Base-by-base conservation (phyloP, 2,329 filamentous ascomycete species). In the Phyllosticta citrichinensis region DNA sequence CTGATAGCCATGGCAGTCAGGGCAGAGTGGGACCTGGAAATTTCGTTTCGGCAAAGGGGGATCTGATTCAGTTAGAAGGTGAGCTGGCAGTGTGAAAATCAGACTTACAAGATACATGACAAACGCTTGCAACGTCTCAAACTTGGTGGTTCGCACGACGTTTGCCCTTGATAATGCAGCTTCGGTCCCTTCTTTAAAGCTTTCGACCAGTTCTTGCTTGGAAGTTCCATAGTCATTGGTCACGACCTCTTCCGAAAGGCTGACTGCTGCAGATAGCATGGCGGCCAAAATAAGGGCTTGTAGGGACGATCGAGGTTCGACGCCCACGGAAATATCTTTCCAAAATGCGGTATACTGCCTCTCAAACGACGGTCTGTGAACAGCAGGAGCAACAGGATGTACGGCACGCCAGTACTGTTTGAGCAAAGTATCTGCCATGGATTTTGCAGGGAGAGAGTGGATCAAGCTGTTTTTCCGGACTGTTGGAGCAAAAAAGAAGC, bases 91-190 rank as follows among this genome's bases (percentile, higher is more conserved):
- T 1, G 27, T 5, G 9, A 30, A 2, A 24, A 10, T 10, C 24
- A 24, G 11, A 58, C 81, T 73, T 71, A 88, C 85, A 74, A 91
- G 76, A 65, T 90, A 91, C 78, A 90, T 87, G 40, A 91, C 83
- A 66, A 91, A 87, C 1, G 86, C 87, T 69, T 91, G 88, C 66
- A 92, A 76, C 0, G 86, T 88, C 70, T 90, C 86, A n/a, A 89
- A 75, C 65, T 84, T 87, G 0, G 83, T 88, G 0, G 87, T 89
- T 40, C 85, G 79, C 40, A 91, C 72, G 62, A 91, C 88, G 68
- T 88, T 86, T 3, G 88, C 87, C 68, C 84, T 84, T 50, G 81
- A 80, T 35, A 92, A 74, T 2, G 87, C 83, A 25, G 81, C 80
- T 73, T 91, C 88, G 6, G 86, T 83, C 1, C 82, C 87, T 55